These are phyloP conservation scores for Nicotiana tabacum DNA, from an alignment of 257 asterid species.

Conservation along the genomic window DNA sequence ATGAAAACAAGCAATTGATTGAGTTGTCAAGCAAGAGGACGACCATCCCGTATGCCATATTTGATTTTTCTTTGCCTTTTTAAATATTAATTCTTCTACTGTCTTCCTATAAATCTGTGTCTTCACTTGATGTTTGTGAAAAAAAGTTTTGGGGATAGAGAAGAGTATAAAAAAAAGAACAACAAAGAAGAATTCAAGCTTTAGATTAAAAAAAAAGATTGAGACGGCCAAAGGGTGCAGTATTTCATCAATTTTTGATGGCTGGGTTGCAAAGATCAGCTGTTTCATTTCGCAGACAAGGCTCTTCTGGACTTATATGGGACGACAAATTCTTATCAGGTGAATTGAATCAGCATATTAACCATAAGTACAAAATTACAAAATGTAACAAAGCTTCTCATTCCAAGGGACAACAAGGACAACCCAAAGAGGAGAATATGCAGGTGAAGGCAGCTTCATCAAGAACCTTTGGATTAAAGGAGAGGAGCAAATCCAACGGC, in stretches of 20 bases:
- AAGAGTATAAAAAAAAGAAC: too few relatives aligned
- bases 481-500: not conserved
- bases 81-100: too few relatives aligned
- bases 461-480: not conserved
- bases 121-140: too few relatives aligned
- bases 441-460: not conserved
- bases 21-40: not conserved
- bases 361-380: not conserved
- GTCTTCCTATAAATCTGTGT: too few relatives aligned
- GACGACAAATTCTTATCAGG: slow-evolving; percentile 42
- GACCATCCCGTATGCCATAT: not conserved
- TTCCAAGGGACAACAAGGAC: too few relatives aligned
- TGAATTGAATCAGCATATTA: slow-evolving; percentile 16
- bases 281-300: slow-evolving; percentile 52
- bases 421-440: not conserved
- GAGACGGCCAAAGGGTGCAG: too few relatives aligned
- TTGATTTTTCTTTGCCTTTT: not conserved
- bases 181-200: too few relatives aligned
- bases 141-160: too few relatives aligned
- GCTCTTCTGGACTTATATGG: slow-evolving; percentile 55
- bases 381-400: not conserved
- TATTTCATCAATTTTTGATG: slow-evolving; percentile 14
- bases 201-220: too few relatives aligned
- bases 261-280: slow-evolving; percentile 52
- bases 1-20: not conserved